These are phyloP conservation scores for Plasmodium blacklocki DNA, from an alignment of 169 alveolate genomes.

Conservation along the genomic window DNA sequence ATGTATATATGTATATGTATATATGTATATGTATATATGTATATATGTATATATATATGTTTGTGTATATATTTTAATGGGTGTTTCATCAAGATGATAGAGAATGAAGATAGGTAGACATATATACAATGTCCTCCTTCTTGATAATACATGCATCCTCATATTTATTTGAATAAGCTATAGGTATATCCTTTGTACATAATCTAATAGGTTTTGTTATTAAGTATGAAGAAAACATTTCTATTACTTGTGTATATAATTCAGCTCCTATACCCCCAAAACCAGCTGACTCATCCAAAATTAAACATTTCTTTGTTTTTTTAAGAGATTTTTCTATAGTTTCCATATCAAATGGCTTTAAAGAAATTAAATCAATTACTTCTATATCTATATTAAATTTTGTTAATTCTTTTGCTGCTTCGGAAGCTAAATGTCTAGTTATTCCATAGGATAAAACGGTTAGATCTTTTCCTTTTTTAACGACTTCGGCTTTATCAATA, in stretches of 20 bases:
- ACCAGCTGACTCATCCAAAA: slow-evolving; percentile 94
- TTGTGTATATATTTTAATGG: not conserved
- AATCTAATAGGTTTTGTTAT: slow-evolving; percentile 77
- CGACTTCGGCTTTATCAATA: slow-evolving; percentile 91
- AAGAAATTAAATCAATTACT: slow-evolving; percentile 90
- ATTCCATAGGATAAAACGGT: slow-evolving; percentile 91
- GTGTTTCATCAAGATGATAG: slow-evolving; percentile 10
- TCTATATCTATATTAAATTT: slow-evolving; percentile 90
- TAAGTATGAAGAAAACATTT: slow-evolving; percentile 79
- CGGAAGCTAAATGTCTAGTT: slow-evolving; percentile 88
- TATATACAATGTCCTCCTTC: slow-evolving; percentile 79
- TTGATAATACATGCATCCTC: slow-evolving; percentile 82
- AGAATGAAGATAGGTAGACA: slow-evolving; percentile 82
- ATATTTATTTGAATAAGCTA: slow-evolving; percentile 78
- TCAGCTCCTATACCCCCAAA: slow-evolving; percentile 93
- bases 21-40: not conserved
- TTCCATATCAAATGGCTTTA: slow-evolving; percentile 91
- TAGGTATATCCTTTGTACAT: slow-evolving; percentile 83
- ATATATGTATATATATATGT: not conserved
- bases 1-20: not conserved
- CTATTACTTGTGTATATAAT: slow-evolving; percentile 83
- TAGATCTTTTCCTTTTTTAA: slow-evolving; percentile 89
- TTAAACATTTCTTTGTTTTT: slow-evolving; percentile 91
- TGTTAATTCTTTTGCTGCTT: slow-evolving; percentile 89
- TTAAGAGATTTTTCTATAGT: slow-evolving; percentile 88